Base-by-base conservation (phyloP, 805 yeast species). In the Metschnikowia kofuensis region DNA sequence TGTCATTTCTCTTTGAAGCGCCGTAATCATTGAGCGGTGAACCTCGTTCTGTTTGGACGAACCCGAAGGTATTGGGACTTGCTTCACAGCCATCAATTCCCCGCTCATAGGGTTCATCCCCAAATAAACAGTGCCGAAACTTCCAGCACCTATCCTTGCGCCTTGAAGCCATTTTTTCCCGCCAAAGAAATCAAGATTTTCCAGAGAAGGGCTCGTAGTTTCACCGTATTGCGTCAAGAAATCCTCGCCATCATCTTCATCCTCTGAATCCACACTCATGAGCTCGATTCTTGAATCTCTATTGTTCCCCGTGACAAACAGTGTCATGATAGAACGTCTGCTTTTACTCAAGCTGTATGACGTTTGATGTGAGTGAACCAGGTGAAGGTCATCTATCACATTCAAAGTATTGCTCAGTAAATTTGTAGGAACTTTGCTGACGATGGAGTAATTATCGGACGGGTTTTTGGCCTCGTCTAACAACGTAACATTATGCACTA, bases 71-170 rank as follows among this genome's bases (percentile, higher is more conserved):
- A 91, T 64, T 41, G 85, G 86, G 1, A 94, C 97, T 64, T 91
- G 97, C 62, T 94, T 94, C 15, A 94, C 97, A 0, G 98, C 99
- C 96, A 92, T 89, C 44, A 94, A 74, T 63, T 90, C 98, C 38
- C 99, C 99, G 0, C 96, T 90, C 32, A 85, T 68, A 1, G 96
- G 87, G 63, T 91, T 89, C 83, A 94, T 83, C 0, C 97, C 99
- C 35, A 94, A 70, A 53, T 86, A 91, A 1, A 94, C 99, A 1
- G 89, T 84, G 31, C 98, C 99, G 73, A 90, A 94, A 51, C 95
- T 85, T 2, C 99, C 99, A 9, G 92, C 84, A 0, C 99, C 99
- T 55, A 94, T 89, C 41, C 90, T 74, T 0, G 96, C 88, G 41
- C 99, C 99, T 58, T 87, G 87, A 39, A 90, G 77, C 99, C 99